Conservation (phyloP, 345 rosid species). For the Bruguiera gymnorhiza region DNA sequence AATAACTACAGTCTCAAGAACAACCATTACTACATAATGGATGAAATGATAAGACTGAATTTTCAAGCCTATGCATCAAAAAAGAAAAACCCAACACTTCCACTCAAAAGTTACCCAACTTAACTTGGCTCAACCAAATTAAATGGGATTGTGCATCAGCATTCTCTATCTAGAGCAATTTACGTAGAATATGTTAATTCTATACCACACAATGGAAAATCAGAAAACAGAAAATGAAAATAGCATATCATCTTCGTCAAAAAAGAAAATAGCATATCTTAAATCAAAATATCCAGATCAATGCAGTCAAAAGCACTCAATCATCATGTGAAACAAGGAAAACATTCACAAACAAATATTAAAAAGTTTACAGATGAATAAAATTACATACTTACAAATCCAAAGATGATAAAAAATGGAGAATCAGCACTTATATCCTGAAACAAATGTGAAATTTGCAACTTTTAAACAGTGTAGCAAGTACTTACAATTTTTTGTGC, state of each 20-base stretch:
- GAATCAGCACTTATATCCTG: neutral
- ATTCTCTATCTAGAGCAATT: no score
- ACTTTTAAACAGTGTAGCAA: neutral
- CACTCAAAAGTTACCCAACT: no score
- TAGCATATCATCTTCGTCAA: neutral
- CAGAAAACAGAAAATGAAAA: neutral
- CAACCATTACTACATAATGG: no score
- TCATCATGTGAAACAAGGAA: neutral
- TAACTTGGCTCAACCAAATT: no score
- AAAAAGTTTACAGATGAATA: neutral
- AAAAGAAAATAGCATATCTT: neutral
- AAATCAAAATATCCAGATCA: neutral
- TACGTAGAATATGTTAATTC: no score
- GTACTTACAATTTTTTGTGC: constrained; percentile 66
- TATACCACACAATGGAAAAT: neutral
- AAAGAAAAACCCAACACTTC: no score
- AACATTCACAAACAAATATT: neutral
- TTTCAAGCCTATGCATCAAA: no score
- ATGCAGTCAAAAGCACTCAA: neutral
- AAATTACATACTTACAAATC: neutral
- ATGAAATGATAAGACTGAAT: no score
- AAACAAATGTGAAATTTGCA: neutral
- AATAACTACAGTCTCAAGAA: no score
- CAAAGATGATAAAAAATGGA: neutral
- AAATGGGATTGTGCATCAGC: no score